A percentile compares a stretch with the other conserved stretches of the same genome.
Conservation (phyloP, 768 basidiomycete genomes). For the Suillus discolor region DNA sequence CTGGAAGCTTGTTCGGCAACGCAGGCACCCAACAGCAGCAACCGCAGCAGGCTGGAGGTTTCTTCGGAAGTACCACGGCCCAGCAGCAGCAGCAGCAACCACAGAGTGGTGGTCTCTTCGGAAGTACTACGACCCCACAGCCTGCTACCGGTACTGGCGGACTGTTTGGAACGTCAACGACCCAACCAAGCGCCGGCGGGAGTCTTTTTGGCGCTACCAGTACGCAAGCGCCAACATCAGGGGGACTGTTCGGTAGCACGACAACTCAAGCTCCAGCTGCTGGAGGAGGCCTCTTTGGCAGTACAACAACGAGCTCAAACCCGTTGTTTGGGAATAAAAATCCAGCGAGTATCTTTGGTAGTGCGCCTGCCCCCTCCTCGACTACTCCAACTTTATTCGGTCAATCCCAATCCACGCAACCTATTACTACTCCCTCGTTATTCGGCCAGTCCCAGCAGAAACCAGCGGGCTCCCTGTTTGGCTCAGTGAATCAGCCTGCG, state of each 20-base stretch:
- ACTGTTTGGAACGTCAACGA: constrained; percentile 18
- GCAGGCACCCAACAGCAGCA: constrained; percentile 24
- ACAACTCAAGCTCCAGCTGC: constrained; percentile 21
- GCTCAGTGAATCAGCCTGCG: constrained; percentile 27
- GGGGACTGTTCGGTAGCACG: constrained; percentile 32
- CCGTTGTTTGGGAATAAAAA: constrained; percentile 40
- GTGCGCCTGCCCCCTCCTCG: constrained; percentile 18
- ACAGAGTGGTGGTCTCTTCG: constrained; percentile 29
- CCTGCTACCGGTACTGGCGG: constrained; percentile 22
- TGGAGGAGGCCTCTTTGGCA: constrained; percentile 30
- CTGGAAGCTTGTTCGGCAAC: constrained; percentile 24
- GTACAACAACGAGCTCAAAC: constrained; percentile 24
- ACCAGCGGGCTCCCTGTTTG: constrained; percentile 32
- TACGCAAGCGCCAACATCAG: constrained; percentile 19
- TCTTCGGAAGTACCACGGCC: constrained; percentile 25
- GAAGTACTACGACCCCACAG: constrained; percentile 16
- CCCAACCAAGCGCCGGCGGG: constrained; percentile 10
- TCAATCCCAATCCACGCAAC: constrained; percentile 20
- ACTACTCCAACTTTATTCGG: constrained; percentile 35
- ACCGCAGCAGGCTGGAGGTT: constrained; percentile 20
- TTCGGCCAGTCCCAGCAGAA: constrained; percentile 26
- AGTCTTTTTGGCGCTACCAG: constrained; percentile 23
- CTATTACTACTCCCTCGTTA: constrained; percentile 15
- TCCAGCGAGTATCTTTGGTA: constrained; percentile 29
- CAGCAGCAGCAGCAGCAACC: constrained; percentile 19